These are phyloP conservation scores for Petrea volubilis DNA, from an alignment of 257 asterid genomes.

Conservation along the genomic window DNA sequence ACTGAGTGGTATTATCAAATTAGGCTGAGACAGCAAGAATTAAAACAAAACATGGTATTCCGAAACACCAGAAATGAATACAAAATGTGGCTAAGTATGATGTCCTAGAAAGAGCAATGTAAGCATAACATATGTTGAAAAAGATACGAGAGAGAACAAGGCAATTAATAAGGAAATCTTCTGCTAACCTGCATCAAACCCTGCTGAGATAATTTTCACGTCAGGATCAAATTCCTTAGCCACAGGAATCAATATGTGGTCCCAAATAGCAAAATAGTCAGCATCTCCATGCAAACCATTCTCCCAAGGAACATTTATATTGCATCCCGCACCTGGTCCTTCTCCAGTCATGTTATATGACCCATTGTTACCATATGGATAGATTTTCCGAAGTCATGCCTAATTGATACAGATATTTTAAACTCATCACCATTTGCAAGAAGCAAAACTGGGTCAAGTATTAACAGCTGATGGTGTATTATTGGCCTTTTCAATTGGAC, in stretches of 20 bases:
- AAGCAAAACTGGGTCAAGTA: slow-evolving; percentile 5
- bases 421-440: no score
- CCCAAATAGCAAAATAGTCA: slow-evolving; percentile 97
- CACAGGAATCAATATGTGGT: slow-evolving; percentile 81
- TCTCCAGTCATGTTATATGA: slow-evolving; percentile 82
- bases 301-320: slow-evolving; percentile 97
- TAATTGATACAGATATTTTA: slow-evolving; percentile 29
- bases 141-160: no score
- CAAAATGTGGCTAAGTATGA: no score
- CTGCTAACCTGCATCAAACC: slow-evolving; percentile 93
- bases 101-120: no score
- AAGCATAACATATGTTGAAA: no score
- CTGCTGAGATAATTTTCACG: slow-evolving; percentile 85
- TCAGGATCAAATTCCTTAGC: no score
- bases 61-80: no score
- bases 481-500: no score
- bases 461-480: no score
- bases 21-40: no score
- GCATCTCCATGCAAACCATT: slow-evolving; percentile 81
- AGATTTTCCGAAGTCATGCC: slow-evolving; percentile 76
- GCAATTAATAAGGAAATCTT: not conserved
- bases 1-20: no score
- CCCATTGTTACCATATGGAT: slow-evolving; percentile 78
- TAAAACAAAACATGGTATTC: no score
- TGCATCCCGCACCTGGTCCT: slow-evolving; percentile 83